A percentile compares a stretch with the other conserved stretches of the same genome.
phyloP scores from a whole-genome alignment of 768 basidiomycete genomes.

The Coprinopsis sp. region DNA sequence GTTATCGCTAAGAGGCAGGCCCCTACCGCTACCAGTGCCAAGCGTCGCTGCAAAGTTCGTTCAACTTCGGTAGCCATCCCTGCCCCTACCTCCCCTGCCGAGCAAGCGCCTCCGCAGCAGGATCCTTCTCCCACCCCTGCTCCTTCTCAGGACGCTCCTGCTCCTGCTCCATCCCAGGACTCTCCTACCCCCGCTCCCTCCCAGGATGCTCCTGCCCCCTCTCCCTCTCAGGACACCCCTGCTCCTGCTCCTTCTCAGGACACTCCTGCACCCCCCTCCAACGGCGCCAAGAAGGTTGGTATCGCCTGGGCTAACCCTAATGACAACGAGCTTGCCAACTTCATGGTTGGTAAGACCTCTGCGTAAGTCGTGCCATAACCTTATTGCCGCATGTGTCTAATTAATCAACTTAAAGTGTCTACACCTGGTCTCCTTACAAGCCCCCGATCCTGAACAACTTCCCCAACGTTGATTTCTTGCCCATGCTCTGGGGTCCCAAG shows the following conservation, averaged over 20 bases:
- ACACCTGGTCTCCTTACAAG: constrained; percentile 61
- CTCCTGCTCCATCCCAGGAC: too few relatives aligned
- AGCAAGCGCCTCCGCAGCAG: constrained; percentile 1
- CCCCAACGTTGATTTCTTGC: constrained; percentile 49
- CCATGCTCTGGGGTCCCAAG: constrained; percentile 69
- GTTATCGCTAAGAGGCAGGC: constrained; percentile 49
- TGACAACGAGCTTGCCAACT: constrained; percentile 45
- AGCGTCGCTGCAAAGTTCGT: constrained; percentile 54
- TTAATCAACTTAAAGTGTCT: constrained; percentile 34
- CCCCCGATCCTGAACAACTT: constrained; percentile 29
- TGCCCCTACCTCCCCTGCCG: constrained; percentile 10
- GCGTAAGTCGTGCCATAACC: constrained; percentile 29
- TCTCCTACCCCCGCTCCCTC: too few relatives aligned
- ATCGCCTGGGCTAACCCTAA: constrained; percentile 65
- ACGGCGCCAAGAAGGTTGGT: constrained; percentile 46
- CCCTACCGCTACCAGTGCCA: constrained; percentile 28
- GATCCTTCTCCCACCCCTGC: not conserved
- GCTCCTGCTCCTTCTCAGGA: not conserved
- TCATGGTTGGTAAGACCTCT: constrained; percentile 38
- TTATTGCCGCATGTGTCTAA: not conserved
- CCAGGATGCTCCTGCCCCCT: too few relatives aligned
- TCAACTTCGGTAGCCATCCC: constrained; percentile 21
- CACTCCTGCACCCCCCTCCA: not conserved
- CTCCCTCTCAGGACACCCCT: too few relatives aligned
- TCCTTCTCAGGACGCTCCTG: not conserved